Base-by-base conservation (phyloP, 2,329 filamentous ascomycete genomes). In the Chrysoporthe cubensis region DNA sequence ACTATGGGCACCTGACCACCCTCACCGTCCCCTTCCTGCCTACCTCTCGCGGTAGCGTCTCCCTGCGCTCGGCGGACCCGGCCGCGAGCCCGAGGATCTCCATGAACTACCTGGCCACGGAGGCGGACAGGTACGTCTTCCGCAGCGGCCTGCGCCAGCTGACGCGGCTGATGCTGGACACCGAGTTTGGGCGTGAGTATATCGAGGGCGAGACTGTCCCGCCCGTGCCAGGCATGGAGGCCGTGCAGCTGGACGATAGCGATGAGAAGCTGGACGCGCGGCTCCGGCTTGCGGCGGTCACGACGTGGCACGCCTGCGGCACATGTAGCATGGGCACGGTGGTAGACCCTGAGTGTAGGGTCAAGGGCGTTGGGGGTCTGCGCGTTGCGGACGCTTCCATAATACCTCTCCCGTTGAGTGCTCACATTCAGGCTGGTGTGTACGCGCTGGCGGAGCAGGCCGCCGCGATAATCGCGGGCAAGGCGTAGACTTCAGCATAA, bases 311-410 rank as follows among this genome's bases (percentile, higher is more conserved):
- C 65, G 72, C 73, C 3, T 73, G 71, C 52, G 76, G 76, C 1
- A 74, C 74, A 9, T 74, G 74, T n/a, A 68, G 74, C 5, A 76
- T 79, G 75, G 79, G 79, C 52, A 78, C 78, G 40, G 64, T 68
- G 43, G 66, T 62, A 1, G 78, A 81, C 65, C 69, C 72, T 0
- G 74, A 77, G 26, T 72, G 81, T 50, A 73, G 73, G 18, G 78
- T 82, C 21, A 78, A 79, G 50, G 79, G 80, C 0, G 75, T 80
- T 4, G 71, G 72, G 9, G 74, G 74, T n/a, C 72, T 82, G 40
- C 76, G 78, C 16, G 74, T 82, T 7, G 76, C 79, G 0, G 80
- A 82, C 71, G 77, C 78, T 13, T 80, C 76, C 11, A 74, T 80
- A 8, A 75, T 80, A 26, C 78, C 79, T 13, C 32, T 66, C 9